A percentile compares a stretch with the other conserved stretches of the same genome.
Evolutionary conservation across 441 rosid genomes (phyloP).

Genomic region (Pelargonium fulgidum): DNA sequence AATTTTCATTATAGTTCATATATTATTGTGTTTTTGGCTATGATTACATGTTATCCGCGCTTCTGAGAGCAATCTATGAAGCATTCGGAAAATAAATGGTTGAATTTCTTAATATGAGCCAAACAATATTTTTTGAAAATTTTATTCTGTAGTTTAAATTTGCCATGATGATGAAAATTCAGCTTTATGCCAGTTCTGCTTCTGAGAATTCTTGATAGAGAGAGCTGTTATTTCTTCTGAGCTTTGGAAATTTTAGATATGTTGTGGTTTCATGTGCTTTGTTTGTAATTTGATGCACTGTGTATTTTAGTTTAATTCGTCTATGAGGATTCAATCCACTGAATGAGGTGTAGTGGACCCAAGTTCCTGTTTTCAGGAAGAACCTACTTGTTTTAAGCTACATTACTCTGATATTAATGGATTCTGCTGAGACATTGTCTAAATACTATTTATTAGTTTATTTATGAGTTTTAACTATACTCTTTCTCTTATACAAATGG

Average conservation of each 20-base stretch:
- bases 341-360: conserved; percentile 15
- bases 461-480: neutral
- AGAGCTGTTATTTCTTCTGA: conserved; percentile 59
- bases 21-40: conserved; percentile 25
- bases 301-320: neutral
- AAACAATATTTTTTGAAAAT: neutral
- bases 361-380: conserved; percentile 14
- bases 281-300: too few relatives aligned
- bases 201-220: conserved; percentile 84
- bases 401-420: conserved; percentile 33
- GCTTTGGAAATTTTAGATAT: conserved; percentile 20
- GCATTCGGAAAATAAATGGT: conserved; percentile 35
- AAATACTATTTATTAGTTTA: too few relatives aligned
- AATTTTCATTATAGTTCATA: neutral
- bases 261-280: too few relatives aligned
- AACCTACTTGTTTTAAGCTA: conserved; percentile 61
- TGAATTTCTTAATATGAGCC: conserved; percentile 98
- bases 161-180: conserved; percentile 58
- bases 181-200: conserved; percentile 96
- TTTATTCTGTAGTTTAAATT: neutral
- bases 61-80: conserved; percentile 76
- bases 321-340: conserved; percentile 37
- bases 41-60: conserved; percentile 93
- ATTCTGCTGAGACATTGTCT: conserved; percentile 41
- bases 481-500: neutral